Conservation (phyloP, 768 basidiomycete genomes). For the Phallus indusiatus region DNA sequence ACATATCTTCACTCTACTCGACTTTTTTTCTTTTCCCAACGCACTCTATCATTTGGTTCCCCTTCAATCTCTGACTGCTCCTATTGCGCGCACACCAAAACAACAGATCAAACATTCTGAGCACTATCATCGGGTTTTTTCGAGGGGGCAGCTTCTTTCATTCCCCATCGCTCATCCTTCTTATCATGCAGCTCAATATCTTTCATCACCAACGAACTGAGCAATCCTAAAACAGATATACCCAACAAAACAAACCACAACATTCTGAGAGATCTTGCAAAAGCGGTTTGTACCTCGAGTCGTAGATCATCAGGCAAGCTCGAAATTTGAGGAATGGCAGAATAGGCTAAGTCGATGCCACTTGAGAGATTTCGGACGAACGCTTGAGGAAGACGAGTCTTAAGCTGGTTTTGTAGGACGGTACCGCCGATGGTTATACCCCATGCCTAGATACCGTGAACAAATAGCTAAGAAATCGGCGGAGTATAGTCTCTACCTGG, state of each 20-base stretch:
- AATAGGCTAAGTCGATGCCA: constrained; percentile 7
- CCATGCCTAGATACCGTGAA: constrained; percentile 16
- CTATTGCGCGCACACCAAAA: too few relatives aligned
- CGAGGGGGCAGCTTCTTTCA: constrained; percentile 14
- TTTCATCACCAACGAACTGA: constrained; percentile 26
- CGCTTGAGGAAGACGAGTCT: constrained; percentile 13
- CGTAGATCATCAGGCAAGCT: constrained; percentile 12
- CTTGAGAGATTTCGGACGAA: constrained; percentile 11
- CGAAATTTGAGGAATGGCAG: constrained; percentile 10
- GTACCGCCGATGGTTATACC: constrained; percentile 21
- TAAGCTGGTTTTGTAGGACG: constrained; percentile 20
- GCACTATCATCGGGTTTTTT: too few relatives aligned
- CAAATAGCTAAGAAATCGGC: too few relatives aligned
- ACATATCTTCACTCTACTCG: too few relatives aligned
- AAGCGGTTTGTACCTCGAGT: constrained; percentile 12
- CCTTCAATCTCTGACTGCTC: too few relatives aligned
- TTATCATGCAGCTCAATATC: constrained; percentile 23
- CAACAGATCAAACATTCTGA: too few relatives aligned
- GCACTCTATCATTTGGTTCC: too few relatives aligned
- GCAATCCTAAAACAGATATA: constrained; percentile 27
- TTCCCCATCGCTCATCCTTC: constrained; percentile 24
- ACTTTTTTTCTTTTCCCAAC: too few relatives aligned
- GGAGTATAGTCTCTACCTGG: background rate
- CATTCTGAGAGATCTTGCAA: constrained; percentile 22
- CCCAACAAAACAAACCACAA: constrained; percentile 37